Conservation (phyloP, 495 filamentous ascomycete genomes). For the Amorphotheca resinae region DNA sequence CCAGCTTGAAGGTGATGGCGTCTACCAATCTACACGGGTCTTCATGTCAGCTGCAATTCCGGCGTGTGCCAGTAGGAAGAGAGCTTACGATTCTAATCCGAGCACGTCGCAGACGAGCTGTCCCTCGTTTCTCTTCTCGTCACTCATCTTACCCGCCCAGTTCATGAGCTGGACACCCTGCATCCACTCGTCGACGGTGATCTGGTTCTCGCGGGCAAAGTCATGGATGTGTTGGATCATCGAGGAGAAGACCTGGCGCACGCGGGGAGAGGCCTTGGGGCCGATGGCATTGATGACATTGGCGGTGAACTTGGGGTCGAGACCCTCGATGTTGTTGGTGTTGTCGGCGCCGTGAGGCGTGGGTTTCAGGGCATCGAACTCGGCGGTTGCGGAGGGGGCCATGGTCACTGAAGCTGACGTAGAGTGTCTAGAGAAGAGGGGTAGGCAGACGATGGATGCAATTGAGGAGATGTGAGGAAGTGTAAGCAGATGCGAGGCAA, state of each 20-base stretch:
- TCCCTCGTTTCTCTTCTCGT: slow-evolving; percentile 55
- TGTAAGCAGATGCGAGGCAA: no score
- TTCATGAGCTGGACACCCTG: slow-evolving; percentile 50
- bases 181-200: slow-evolving; percentile 57
- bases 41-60: no score
- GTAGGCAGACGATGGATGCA: no score
- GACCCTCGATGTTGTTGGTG: slow-evolving; percentile 17
- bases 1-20: slow-evolving; percentile 72
- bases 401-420: no score
- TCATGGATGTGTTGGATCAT: slow-evolving; percentile 53
- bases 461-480: no score
- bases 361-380: no score
- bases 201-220: slow-evolving; percentile 54
- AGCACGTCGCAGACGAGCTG: slow-evolving; percentile 70
- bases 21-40: slow-evolving; percentile 59
- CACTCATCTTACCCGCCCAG: slow-evolving; percentile 42
- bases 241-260: slow-evolving; percentile 40
- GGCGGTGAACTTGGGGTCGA: slow-evolving; percentile 54
- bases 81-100: slow-evolving; percentile 58
- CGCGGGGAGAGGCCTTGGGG: slow-evolving; percentile 44
- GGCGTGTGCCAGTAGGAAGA: no score
- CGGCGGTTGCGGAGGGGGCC: no score
- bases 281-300: slow-evolving; percentile 54
- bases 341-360: no score
- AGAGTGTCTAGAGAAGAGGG: no score